A percentile compares a stretch with the other conserved stretches of the same genome.
phyloP scores from a whole-genome alignment of 1,284 basidiomycete species.

The Ustilago bromivora region DNA sequence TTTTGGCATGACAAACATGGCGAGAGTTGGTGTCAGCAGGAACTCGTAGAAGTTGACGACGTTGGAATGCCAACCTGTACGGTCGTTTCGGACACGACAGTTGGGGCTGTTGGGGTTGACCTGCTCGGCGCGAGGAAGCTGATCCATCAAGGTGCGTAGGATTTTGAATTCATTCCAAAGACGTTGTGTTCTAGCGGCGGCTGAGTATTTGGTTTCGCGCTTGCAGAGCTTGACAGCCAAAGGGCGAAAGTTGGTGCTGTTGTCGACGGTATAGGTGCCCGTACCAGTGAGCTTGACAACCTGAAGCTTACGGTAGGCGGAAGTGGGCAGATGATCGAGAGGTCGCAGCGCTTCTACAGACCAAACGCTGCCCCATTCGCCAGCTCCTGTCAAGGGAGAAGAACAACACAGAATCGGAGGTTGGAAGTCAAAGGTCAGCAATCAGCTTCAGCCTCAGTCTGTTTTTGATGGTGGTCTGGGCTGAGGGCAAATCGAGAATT shows the following conservation, averaged over 20 bases:
- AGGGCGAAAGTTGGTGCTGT: slow-evolving; percentile 32
- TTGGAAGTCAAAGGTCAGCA: not conserved
- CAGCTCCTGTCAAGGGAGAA: slow-evolving; percentile 23
- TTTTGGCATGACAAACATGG: slow-evolving; percentile 60
- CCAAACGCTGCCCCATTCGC: slow-evolving; percentile 57
- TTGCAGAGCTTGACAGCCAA: slow-evolving; percentile 57
- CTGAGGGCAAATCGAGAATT: not conserved
- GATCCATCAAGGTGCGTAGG: slow-evolving; percentile 45
- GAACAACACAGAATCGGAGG: not conserved
- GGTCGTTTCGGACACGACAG: slow-evolving; percentile 36
- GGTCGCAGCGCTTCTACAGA: slow-evolving; percentile 31
- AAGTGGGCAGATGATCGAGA: slow-evolving; percentile 39
- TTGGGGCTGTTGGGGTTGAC: slow-evolving; percentile 40
- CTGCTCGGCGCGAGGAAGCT: slow-evolving; percentile 37
- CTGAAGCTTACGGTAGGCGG: slow-evolving; percentile 34
- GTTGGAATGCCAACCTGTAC: slow-evolving; percentile 52
- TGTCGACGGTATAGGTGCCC: slow-evolving; percentile 37
- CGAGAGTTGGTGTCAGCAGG: slow-evolving; percentile 49
- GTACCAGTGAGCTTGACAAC: slow-evolving; percentile 36
- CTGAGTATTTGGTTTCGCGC: slow-evolving; percentile 42
- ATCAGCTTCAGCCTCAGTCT: not conserved
- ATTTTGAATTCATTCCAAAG: slow-evolving; percentile 65
- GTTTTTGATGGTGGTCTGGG: not conserved
- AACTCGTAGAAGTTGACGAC: slow-evolving; percentile 58
- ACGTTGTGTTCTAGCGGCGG: slow-evolving; percentile 46